Evolutionary conservation across 2,329 filamentous ascomycete genomes (phyloP), one percentile per base, ranked within the genome.

Genomic region (Orbilia quercus): DNA sequence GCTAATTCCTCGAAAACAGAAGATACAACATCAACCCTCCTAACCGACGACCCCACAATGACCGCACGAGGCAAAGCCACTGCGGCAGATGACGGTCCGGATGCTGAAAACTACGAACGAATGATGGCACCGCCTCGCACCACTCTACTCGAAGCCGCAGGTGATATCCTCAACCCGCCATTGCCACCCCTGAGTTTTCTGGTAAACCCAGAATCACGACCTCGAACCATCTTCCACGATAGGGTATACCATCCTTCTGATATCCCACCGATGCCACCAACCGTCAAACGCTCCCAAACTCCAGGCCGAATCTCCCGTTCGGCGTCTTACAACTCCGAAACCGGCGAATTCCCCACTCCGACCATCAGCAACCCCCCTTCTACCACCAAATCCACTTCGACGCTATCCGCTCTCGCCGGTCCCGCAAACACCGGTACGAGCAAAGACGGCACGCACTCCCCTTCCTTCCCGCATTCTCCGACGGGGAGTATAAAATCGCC

Each of bases 211-310:
- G 85, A 89, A 1, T 89, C 87, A 55, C 89, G 95, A 14, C 88
- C 92, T 0, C 87, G 92, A 50, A 94, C 94, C 1, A 99, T 99
- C 72, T 98, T 98, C 81, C 95, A 99, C 80, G 95, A 99, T 80
- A 89, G 95, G 9, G 87, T 99, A 14, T 99, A 99, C 79, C 92
- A 96, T 78, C 93, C 95, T 0, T 86, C 90, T 45, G 95, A 99
- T 78, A 97, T 99, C 36, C 95, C 95, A 0, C 88, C 90, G 0
- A 91, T 92, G 7, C 90, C 91, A 20, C 42, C 40, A 1, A 22
- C 64, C n/a, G 14, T n/a, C 5, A 72, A 72, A 22, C 53, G 55
- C 7, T 31, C 48, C 11, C 45, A 59, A 25, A 58, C 40, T 7
- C 34, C 53, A 1, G 59, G 67, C 6, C 53, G 67, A 7, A 45